Evolutionary conservation across 805 yeast species (phyloP).

Genomic region (Torulaspora indica): DNA sequence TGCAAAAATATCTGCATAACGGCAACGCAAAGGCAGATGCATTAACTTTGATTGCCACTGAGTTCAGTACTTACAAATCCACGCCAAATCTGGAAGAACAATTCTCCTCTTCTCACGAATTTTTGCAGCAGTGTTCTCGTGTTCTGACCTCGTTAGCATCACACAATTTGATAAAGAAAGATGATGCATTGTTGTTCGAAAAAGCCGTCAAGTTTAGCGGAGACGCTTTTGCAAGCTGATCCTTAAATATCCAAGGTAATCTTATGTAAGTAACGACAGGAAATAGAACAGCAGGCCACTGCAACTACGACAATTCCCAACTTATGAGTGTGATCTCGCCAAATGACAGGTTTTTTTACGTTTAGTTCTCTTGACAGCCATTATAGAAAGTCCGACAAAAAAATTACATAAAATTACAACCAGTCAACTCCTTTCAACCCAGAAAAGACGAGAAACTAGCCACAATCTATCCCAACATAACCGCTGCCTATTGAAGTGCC

Average conservation of each 20-base stretch:
- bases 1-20: conserved; percentile 35
- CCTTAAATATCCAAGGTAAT: not conserved
- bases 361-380: not conserved
- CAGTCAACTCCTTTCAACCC: too few species aligned
- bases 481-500: not conserved
- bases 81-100: conserved; percentile 31
- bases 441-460: not conserved
- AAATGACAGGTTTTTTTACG: not conserved
- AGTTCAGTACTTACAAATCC: conserved; percentile 30
- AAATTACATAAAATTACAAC: not conserved
- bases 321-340: too few species aligned
- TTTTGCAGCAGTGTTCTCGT: conserved; percentile 19
- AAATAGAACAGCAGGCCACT: conserved; percentile 1
- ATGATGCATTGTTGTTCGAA: conserved; percentile 21
- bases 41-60: conserved; percentile 25
- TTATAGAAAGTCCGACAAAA: not conserved
- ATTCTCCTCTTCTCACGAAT: conserved; percentile 23
- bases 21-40: conserved; percentile 35
- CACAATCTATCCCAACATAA: not conserved
- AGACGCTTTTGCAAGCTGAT: conserved; percentile 15
- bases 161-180: conserved; percentile 20
- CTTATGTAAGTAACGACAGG: conserved; percentile 13
- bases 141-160: conserved; percentile 20
- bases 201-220: conserved; percentile 26
- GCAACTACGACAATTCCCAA: too few species aligned